A percentile compares a stretch with the other conserved stretches of the same genome.
Evolutionary conservation across 345 rosid genomes (phyloP).

Genomic region (Melaleuca quinquenervia): DNA sequence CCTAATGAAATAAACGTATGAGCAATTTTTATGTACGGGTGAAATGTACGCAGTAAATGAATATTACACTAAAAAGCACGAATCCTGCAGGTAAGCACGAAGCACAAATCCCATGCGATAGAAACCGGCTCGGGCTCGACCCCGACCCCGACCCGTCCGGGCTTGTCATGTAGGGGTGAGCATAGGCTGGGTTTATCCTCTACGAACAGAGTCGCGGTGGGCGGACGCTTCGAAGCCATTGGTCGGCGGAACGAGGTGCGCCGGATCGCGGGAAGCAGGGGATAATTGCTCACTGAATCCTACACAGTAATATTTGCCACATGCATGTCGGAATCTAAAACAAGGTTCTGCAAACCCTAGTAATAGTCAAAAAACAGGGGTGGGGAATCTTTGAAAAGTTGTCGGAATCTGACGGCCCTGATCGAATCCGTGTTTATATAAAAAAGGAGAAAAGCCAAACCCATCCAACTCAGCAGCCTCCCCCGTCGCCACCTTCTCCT

Average conservation of each 20-base stretch:
- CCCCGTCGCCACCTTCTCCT: background rate
- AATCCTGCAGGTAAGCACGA: background rate
- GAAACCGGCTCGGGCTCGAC: rapidly evolving
- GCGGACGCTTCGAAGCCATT: background rate
- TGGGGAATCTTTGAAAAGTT: background rate
- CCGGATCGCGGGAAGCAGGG: background rate
- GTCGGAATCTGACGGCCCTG: constrained; percentile 4
- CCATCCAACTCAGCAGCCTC: background rate
- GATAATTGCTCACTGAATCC: background rate
- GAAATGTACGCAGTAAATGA: too few species aligned
- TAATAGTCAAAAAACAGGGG: background rate
- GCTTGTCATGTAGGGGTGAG: background rate
- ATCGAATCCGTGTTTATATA: background rate
- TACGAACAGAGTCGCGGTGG: too few species aligned
- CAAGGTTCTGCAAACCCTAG: background rate
- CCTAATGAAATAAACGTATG: rapidly evolving
- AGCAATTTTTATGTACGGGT: background rate
- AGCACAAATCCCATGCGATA: background rate
- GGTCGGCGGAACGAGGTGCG: background rate
- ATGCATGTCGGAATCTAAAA: background rate
- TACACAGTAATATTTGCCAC: background rate
- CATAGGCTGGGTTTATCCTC: too few species aligned
- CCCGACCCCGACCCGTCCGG: too few species aligned
- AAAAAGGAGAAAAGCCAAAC: background rate
- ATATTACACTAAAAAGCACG: too few species aligned